Conservation (phyloP, 2,329 filamentous ascomycete species). For the Graphilbum sp. region DNA sequence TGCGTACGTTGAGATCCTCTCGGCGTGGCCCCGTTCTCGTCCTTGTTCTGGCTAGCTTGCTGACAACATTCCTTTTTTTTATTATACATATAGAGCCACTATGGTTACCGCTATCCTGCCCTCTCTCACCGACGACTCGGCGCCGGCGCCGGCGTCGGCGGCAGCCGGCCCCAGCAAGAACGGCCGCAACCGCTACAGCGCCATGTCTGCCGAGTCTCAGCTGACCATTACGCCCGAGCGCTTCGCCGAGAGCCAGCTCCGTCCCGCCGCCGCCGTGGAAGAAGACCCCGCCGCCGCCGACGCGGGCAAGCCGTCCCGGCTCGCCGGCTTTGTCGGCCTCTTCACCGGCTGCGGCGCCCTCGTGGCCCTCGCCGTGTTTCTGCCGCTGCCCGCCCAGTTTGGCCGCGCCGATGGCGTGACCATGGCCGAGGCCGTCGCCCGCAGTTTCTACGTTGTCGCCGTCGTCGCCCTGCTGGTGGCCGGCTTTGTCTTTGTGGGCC, state of each 20-base stretch:
- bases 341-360: slow-evolving; percentile 88
- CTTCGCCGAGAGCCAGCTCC: slow-evolving; percentile 19
- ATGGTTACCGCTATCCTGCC: slow-evolving; percentile 97
- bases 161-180: too few species aligned
- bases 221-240: slow-evolving; percentile 56
- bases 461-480: slow-evolving; percentile 55
- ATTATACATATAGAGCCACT: slow-evolving; percentile 40
- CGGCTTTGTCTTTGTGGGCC: slow-evolving; percentile 60
- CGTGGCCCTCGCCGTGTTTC: slow-evolving; percentile 63
- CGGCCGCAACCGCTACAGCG: slow-evolving; percentile 48
- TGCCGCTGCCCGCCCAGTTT: slow-evolving; percentile 75
- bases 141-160: too few species aligned
- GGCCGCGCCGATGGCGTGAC: slow-evolving; percentile 53
- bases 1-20: slow-evolving; percentile 32
- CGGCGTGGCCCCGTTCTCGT: neutral
- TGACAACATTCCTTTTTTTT: neutral
- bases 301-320: slow-evolving; percentile 32
- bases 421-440: slow-evolving; percentile 56
- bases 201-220: slow-evolving; percentile 56
- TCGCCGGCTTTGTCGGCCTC: slow-evolving; percentile 81
- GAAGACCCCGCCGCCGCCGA: slow-evolving; percentile 3
- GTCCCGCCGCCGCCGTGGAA: slow-evolving; percentile 13
- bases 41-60: too few species aligned
- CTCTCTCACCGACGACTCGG: slow-evolving; percentile 39
- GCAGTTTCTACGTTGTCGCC: slow-evolving; percentile 80